Percentiles rank a stretch among this genome's conserved stretches.
Evolutionary conservation across 139 green algal genomes (phyloP).

Genomic region (Diplosphaera chodatii): DNA sequence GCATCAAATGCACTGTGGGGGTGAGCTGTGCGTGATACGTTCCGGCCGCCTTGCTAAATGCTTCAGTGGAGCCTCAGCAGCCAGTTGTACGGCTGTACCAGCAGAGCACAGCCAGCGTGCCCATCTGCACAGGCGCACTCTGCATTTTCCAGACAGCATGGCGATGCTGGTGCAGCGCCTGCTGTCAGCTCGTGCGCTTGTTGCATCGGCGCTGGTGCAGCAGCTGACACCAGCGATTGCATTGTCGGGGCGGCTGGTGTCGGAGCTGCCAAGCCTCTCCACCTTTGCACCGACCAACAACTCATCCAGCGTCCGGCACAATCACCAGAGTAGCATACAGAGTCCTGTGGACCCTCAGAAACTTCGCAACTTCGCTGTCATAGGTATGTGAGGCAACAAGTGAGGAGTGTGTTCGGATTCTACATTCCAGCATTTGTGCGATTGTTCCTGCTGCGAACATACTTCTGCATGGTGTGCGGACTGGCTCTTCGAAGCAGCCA

Average conservation of each 20-base stretch:
- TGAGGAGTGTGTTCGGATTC: too few species aligned
- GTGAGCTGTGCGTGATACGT: too few species aligned
- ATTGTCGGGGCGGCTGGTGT: not conserved
- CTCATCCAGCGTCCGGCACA: not conserved
- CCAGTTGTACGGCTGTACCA: too few species aligned
- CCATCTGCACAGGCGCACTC: not conserved
- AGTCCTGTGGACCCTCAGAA: not conserved
- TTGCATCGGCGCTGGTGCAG: not conserved
- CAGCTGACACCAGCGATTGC: not conserved
- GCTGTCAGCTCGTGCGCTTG: not conserved
- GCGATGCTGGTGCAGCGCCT: not conserved
- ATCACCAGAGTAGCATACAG: not conserved
- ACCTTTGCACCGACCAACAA: not conserved
- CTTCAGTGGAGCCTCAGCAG: too few species aligned
- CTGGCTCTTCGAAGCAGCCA: too few species aligned
- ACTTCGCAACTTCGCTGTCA: slow-evolving; percentile 76
- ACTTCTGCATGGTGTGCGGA: too few species aligned
- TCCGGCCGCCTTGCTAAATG: too few species aligned
- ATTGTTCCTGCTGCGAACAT: too few species aligned
- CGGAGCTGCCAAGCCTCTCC: not conserved
- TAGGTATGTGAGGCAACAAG: slow-evolving; percentile 24
- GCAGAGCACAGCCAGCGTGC: too few species aligned
- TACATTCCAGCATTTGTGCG: too few species aligned
- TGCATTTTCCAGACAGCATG: not conserved
- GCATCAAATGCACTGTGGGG: too few species aligned